phyloP scores from a whole-genome alignment of 2,329 filamentous ascomycete genomes.

The Allantophomopsis cytisporea region DNA sequence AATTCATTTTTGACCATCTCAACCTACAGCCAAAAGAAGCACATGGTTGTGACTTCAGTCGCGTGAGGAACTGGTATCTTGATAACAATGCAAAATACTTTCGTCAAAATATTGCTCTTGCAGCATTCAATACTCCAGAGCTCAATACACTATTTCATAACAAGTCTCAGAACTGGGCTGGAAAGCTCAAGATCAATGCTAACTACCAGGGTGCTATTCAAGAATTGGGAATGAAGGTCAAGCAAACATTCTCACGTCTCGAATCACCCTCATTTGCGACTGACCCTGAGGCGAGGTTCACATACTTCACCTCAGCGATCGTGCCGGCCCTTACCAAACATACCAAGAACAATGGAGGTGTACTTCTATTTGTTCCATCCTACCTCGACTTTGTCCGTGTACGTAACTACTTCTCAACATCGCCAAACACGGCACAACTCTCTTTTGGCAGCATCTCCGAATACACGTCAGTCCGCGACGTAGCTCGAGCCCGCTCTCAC shows the following conservation, averaged over 20 bases:
- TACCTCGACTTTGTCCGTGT: conserved; percentile 94
- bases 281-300: conserved; percentile 82
- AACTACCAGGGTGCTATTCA: conserved; percentile 59
- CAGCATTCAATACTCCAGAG: conserved; percentile 79
- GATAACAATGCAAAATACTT: conserved; percentile 69
- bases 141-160: conserved; percentile 66
- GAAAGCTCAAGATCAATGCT: conserved; percentile 61
- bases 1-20: conserved; percentile 81
- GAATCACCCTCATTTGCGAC: conserved; percentile 53
- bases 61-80: conserved; percentile 86
- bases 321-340: conserved; percentile 62
- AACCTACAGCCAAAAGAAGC: conserved; percentile 82
- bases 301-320: conserved; percentile 75
- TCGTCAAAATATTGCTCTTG: conserved; percentile 74
- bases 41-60: conserved; percentile 86
- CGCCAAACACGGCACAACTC: conserved; percentile 35
- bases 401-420: conserved; percentile 80
- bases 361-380: conserved; percentile 78
- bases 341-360: conserved; percentile 52
- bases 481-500: conserved; percentile 73
- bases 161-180: conserved; percentile 68
- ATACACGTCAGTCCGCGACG: conserved; percentile 68
- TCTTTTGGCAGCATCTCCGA: conserved; percentile 79
- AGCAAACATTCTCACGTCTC: conserved; percentile 85
- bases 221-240: conserved; percentile 55